Percentiles rank a stretch among this genome's conserved stretches.
Evolutionary conservation across 176 grass and related monocot genomes (phyloP).

Genomic region (Areca catechu): DNA sequence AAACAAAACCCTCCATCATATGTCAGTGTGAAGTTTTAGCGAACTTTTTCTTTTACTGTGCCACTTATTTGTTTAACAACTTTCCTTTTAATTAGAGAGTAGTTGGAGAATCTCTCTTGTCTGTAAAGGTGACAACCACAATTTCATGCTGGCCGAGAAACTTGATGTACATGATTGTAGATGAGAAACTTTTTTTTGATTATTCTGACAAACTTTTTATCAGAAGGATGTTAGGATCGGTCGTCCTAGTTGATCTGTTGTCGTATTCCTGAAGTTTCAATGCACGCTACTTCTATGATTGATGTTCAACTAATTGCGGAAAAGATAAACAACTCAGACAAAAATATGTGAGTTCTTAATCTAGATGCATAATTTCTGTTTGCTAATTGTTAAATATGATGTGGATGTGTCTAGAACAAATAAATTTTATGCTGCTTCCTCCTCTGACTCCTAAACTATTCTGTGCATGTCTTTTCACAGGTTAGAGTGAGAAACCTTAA

Average conservation of each 20-base stretch:
- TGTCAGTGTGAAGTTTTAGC: slow-evolving; percentile 14
- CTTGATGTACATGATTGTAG: slow-evolving; percentile 67
- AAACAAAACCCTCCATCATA: background rate
- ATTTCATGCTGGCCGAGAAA: slow-evolving; percentile 97
- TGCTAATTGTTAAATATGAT: background rate
- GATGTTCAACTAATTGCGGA: slow-evolving; percentile 71
- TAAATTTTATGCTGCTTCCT: too few species aligned
- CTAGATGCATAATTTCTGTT: slow-evolving; percentile 1
- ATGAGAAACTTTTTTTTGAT: too few species aligned
- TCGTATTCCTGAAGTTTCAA: slow-evolving; percentile 71
- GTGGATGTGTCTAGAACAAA: too few species aligned
- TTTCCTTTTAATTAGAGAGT: slow-evolving; percentile 48
- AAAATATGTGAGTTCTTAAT: slow-evolving; percentile 59
- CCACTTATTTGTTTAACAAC: background rate
- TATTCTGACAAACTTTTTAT: slow-evolving; percentile 18
- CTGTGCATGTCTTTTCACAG: slow-evolving; percentile 15
- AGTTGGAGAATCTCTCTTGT: slow-evolving; percentile 55
- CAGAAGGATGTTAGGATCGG: slow-evolving; percentile 98
- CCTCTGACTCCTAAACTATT: background rate
- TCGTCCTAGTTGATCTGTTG: slow-evolving; percentile 79
- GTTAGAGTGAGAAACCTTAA: slow-evolving; percentile 76
- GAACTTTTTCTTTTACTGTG: background rate
- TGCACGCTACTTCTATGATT: slow-evolving; percentile 41
- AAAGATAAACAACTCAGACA: slow-evolving; percentile 61
- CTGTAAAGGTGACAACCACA: slow-evolving; percentile 68